Evolutionary conservation across 2,329 filamentous ascomycete species (phyloP), one percentile per base, ranked within the genome.

Genomic region (Aspergillaceae sp.): DNA sequence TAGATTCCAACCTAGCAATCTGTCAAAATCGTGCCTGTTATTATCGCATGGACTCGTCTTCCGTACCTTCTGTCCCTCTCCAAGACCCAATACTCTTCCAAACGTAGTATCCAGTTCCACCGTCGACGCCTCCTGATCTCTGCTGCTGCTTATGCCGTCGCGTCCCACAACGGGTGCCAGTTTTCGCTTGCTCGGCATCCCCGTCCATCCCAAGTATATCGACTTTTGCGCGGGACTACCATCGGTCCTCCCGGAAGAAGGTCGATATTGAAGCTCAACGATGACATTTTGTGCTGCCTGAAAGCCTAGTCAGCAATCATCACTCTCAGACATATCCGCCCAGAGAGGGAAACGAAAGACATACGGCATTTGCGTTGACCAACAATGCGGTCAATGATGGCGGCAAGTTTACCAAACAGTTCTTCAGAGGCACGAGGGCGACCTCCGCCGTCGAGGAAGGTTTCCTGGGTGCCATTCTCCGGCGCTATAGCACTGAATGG

Each of bases 251-350:
- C 76, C 71, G 36, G 75, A 64, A 37, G 79, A 69, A 51, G 77
- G 76, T 60, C 83, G 81, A 69, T 86, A 94, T 64, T 77, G 85
- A 53, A 98, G 78, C 70, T 98, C 92, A 65, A 98, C 84, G 51
- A 97, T 79, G 57, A 97, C 87, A 85, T 97, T 95, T 71, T 98
- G 92, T 32, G 86, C 87, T 49, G 90, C 78, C 88, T 94, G 58
- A 2, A 48, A 47, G 9, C 7, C 41, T 29, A 9, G 7, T 28
- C 4, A 8, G 26, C 26, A 9, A 27, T 8, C 7, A 26, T 9
- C 36, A 19, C 19, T 19, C 19, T 19, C 19, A 19, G 19, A 19
- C 19, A 19, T 19, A 19, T 19, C 19, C 19, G 19, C 19, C 19
- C 19, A 19, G 19, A 32, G 8, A 35, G n/a, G 29, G 38, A 50